Evolutionary conservation across 73 alveolate genomes (phyloP), one percentile per base, ranked within the genome.

Genomic region (Paraurostyla sp.): DNA sequence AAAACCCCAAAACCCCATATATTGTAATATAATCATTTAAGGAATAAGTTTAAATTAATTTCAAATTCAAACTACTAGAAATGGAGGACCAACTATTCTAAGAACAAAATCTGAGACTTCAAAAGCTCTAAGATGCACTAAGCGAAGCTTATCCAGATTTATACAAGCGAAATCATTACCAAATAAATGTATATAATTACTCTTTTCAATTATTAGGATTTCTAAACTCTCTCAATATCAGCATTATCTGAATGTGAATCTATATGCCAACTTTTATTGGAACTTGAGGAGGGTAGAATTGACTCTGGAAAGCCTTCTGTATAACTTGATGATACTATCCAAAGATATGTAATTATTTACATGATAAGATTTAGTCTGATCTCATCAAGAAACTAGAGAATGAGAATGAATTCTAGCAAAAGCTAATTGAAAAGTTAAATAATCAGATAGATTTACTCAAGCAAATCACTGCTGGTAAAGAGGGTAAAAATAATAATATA

Each of bases 1-100:
- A 69, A 69, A 40, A 62, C 80, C 80, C 80, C 80, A 62, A 62
- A 62, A 62, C 80, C 80, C 80, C 80, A 62, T 62, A 4, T 15
- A 6, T 11, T 22, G 9, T 15, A 9, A 36, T 62, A 62, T 23
- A 25, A 15, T 32, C n/a, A n/a, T n/a, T n/a, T n/a, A n/a, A n/a
- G n/a, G n/a, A n/a, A n/a, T n/a, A n/a, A n/a, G n/a, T 46, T 46
- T 46, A 20, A 46, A 46, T 46, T 62, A 32, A 62, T 22, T 32
- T 62, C 30, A 25, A 62, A 29, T 29, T 36, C 80, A 36, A 62
- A 29, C 29, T 62, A 18, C 15, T 32, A 22, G 15, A 36, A 36
- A 62, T 36, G 56, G 56, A 62, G 6, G 15, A 62, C 9, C 32
- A 32, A 20, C 71, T 25, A 30, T 73, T 73, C 33, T 16, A 73